Conservation (phyloP, 441 rosid species). For the California macrophylla region DNA sequence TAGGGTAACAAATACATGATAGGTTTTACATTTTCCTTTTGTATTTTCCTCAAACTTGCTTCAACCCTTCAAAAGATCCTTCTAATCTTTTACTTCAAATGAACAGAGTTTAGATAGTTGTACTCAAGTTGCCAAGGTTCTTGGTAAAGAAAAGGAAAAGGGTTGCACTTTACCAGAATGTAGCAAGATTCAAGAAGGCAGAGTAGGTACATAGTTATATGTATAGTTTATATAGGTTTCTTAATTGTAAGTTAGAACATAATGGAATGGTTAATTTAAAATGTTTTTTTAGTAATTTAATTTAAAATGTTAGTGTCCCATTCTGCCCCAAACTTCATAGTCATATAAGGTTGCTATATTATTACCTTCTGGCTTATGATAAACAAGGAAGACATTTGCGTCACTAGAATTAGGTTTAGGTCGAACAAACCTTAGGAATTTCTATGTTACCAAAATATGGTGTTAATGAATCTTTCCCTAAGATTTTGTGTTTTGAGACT, state of each 20-base stretch:
- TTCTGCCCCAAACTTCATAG: background rate
- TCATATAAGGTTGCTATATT: background rate
- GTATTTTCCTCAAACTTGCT: background rate
- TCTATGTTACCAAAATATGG: background rate
- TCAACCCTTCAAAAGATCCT: background rate
- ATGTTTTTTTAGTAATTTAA: too few species aligned
- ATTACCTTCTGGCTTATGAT: background rate
- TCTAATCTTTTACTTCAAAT: background rate
- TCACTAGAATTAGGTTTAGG: background rate
- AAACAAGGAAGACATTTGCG: background rate
- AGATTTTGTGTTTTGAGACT: background rate
- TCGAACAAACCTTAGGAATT: background rate
- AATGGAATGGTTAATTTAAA: background rate
- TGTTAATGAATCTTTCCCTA: background rate
- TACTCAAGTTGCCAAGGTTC: background rate
- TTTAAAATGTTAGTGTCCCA: background rate
- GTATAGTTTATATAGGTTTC: too few species aligned
- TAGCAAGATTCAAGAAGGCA: too few species aligned
- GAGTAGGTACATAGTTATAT: too few species aligned
- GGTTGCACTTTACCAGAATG: too few species aligned
- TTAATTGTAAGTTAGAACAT: background rate
- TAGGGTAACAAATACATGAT: background rate
- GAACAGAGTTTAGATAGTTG: too few species aligned
- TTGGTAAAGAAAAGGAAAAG: background rate
- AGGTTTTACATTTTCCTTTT: background rate